Base-by-base conservation (phyloP, 805 yeast genomes). In the Spathaspora girioi region DNA sequence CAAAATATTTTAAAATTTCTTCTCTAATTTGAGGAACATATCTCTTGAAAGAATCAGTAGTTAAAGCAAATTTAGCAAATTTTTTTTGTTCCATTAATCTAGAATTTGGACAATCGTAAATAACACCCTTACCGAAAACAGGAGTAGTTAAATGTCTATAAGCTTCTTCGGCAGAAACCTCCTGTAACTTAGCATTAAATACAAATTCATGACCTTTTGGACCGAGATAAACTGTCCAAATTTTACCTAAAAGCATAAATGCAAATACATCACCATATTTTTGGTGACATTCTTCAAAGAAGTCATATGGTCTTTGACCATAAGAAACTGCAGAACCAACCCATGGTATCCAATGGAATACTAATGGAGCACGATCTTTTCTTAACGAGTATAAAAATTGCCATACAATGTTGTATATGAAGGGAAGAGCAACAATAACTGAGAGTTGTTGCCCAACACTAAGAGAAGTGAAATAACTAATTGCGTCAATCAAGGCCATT, bases 131-230 rank as follows among this genome's bases (percentile, higher is more conserved):
- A 61, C 99, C 99, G 60, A 94, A 94, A 14, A 91, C 97, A 12
- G 99, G 99, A n/a, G 98, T 93, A n/a, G 99, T 94, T 70, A 94
- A 79, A 67, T 92, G 97, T 55, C 86, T 79, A 75, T 94, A 94
- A 40, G 97, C 98, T 46, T 88, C 97, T 68, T 94, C 98, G 46
- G 99, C 99, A 46, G 91, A 85, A 20, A 92, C 98, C 61, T 90
- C 96, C 29, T 84, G 81, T 49, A 87, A 77, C 71, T 89, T 92
- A 43, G 97, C 89, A 70, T 94, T 94, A 60, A 94, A 83, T 45
- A 93, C 90, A 66, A 94, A 92, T 68, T 94, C 99, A 70, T 94
- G 97, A 59, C 99, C 99, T 71, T 89, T 89, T 60, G 98, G 97
- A 47, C 98, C 99, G 61, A 94, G 76, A 65, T 89, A 91, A 51